Percentiles rank a stretch among this genome's conserved stretches.
These are phyloP conservation scores for Rhynchospora pubera DNA, from an alignment of 176 grass and related monocot genomes.

Conservation along the genomic window DNA sequence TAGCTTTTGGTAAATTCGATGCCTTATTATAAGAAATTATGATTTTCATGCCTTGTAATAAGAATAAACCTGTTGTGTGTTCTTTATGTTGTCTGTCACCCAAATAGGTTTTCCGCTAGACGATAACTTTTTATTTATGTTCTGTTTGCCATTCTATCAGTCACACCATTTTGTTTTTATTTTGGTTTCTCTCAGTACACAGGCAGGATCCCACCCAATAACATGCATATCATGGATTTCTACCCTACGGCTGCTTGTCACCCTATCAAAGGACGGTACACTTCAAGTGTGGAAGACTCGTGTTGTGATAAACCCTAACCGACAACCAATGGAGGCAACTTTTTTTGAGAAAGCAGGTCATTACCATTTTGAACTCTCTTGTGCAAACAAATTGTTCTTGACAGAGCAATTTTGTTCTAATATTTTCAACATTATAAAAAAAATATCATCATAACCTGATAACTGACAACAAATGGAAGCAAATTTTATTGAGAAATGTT, in stretches of 20 bases:
- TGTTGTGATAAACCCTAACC: slow-evolving; percentile 75
- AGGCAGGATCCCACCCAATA: slow-evolving; percentile 81
- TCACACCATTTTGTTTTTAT: slow-evolving; percentile 13
- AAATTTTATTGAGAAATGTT: slow-evolving; percentile 91
- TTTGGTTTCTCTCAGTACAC: slow-evolving; percentile 53
- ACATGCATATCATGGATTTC: slow-evolving; percentile 90
- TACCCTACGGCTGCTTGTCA: slow-evolving; percentile 60
- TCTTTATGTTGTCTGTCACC: neutral
- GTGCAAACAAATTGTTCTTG: neutral
- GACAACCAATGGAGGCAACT: slow-evolving; percentile 88
- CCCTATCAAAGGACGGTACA: slow-evolving; percentile 71
- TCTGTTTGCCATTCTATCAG: slow-evolving; percentile 21
- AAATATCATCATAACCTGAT: neutral
- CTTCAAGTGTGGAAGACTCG: slow-evolving; percentile 96
- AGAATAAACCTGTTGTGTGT: neutral
- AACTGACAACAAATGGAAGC: slow-evolving; percentile 91
- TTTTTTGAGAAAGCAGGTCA: slow-evolving; percentile 98
- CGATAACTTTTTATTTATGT: neutral
- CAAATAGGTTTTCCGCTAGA: neutral
- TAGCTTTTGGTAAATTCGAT: neutral
- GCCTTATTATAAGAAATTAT: neutral
- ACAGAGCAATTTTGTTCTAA: neutral
- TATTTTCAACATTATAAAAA: neutral
- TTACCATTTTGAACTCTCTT: slow-evolving; percentile 6
- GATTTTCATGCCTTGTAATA: neutral